phyloP scores from a whole-genome alignment of 169 alveolate genomes.

The Babesia sp. region DNA sequence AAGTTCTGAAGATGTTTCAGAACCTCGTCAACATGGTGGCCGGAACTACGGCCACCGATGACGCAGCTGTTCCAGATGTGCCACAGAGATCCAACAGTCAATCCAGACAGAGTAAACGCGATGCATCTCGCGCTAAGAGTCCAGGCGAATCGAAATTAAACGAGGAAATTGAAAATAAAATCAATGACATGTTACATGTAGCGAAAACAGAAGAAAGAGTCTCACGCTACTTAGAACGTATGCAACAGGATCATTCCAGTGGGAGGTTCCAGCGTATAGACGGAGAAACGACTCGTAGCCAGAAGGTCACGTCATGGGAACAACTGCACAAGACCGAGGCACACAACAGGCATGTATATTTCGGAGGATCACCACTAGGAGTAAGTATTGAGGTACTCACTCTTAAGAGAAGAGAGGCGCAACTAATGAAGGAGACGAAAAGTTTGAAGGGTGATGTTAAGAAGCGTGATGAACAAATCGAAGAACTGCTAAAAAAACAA shows the following conservation, averaged over 20 bases:
- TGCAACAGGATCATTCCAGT: constrained; percentile 11
- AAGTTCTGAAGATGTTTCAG: not conserved
- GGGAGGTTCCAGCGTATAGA: constrained; percentile 26
- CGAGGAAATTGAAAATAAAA: not conserved
- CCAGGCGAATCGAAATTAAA: not conserved
- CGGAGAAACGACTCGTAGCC: not conserved
- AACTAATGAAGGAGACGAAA: not conserved
- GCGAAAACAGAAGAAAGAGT: constrained; percentile 25
- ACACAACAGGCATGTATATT: constrained; percentile 57
- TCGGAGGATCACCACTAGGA: constrained; percentile 54
- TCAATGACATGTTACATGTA: constrained; percentile 9
- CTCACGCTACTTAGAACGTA: constrained; percentile 17
- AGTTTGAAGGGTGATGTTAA: constrained; percentile 16
- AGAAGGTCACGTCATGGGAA: constrained; percentile 36
- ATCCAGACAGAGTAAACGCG: not conserved
- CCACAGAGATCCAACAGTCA: not conserved
- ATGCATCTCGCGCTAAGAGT: not conserved
- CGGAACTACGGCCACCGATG: not conserved
- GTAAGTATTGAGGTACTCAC: constrained; percentile 28
- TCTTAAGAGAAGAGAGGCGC: constrained; percentile 10
- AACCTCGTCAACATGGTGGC: constrained; percentile 24
- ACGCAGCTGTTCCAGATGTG: not conserved
- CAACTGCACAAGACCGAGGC: constrained; percentile 30
- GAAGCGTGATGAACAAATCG: constrained; percentile 22
- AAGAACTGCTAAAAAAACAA: constrained; percentile 22